Evolutionary conservation across 2,329 filamentous ascomycete species (phyloP).

Genomic region (Apiospora kogelbergensis): DNA sequence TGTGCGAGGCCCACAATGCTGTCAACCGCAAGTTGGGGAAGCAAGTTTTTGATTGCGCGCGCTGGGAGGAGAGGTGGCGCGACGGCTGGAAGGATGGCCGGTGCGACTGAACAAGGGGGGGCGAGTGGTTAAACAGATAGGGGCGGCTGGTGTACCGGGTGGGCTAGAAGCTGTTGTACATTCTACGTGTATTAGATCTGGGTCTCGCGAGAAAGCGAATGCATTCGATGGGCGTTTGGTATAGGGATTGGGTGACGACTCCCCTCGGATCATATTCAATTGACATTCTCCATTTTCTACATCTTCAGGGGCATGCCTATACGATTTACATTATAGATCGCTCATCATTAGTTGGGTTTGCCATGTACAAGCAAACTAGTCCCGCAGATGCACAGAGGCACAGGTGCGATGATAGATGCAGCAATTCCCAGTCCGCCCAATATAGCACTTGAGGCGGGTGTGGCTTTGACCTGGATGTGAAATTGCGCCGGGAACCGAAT

Average conservation of each 20-base stretch:
- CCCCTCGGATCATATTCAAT: neutral
- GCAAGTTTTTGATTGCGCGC: slow-evolving; percentile 81
- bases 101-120: neutral
- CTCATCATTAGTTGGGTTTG: too few species aligned
- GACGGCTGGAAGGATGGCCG: slow-evolving; percentile 70
- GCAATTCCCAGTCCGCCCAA: neutral
- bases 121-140: too few species aligned
- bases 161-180: neutral
- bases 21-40: slow-evolving; percentile 92
- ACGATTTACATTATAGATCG: neutral
- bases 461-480: neutral
- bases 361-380: too few species aligned
- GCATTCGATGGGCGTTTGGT: neutral
- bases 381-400: too few species aligned
- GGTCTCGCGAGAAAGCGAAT: neutral
- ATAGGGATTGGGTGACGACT: neutral
- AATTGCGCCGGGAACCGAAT: neutral
- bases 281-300: neutral
- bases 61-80: slow-evolving; percentile 93
- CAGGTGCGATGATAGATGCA: too few species aligned
- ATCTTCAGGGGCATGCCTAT: neutral
- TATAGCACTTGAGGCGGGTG: neutral
- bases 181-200: neutral
- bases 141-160: neutral
- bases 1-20: slow-evolving; percentile 84